Evolutionary conservation across 2,329 filamentous ascomycete genomes (phyloP), one percentile per base, ranked within the genome.

Genomic region (Didymosphaeria variabile): DNA sequence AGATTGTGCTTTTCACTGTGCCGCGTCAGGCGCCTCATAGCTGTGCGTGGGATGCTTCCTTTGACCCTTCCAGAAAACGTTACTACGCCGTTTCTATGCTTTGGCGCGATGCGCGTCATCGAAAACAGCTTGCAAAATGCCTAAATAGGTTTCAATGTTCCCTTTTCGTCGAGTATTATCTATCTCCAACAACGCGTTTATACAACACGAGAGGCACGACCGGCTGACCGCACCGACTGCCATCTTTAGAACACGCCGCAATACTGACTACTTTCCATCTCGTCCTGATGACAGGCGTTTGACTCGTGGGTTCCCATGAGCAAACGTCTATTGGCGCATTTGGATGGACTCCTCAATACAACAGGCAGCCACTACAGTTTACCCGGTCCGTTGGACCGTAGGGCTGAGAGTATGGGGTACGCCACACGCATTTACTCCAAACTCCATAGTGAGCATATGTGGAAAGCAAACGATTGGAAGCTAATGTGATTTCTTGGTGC

Each of bases 351-450:
- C 52, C 67, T 62, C 60, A 60, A 42, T 40, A 29, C 36, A 23
- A 9, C n/a, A 42, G 38, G 45, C 44, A 63, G 64, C 67, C 66
- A 68, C 63, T 66, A 51, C 29, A 65, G 56, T 69, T 74, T 75
- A 75, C 49, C 72, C 73, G 72, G 71, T 72, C 71, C 69, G 69
- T 59, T 68, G 55, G 66, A 65, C 70, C 70, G 67, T 62, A 60
- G 32, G 34, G 55, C 61, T 70, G 60, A 47, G 59, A 60, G 64
- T 64, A 67, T 65, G 65, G 59, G 54, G 51, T 59, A 64, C 51
- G 60, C 60, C 50, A 36, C 29, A 65, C 58, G 57, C 57, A 57
- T 61, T 44, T 59, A 47, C 42, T 31, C 62, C 32, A 52, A 29
- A 47, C 45, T 4, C 23, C 21, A 29, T 29, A 7, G 19, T 29